Evolutionary conservation across 371 early-diverging fungal species (phyloP).

Genomic region (Parasitella parasitica): DNA sequence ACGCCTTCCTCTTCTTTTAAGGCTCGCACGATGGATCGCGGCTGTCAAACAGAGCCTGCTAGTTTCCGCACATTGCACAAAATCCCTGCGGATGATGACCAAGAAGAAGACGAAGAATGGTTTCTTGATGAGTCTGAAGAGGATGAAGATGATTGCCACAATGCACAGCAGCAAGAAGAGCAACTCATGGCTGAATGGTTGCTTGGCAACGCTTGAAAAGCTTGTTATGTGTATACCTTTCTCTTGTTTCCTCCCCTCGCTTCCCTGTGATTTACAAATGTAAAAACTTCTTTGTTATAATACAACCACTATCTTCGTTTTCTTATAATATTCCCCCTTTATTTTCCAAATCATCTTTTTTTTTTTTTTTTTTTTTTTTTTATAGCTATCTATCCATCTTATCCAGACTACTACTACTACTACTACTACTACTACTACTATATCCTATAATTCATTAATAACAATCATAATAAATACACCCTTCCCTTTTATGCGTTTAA

Average conservation of each 20-base stretch:
- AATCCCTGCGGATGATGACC: background rate
- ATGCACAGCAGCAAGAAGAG: slow-evolving; percentile 12
- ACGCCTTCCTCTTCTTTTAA: background rate
- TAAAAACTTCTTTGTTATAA: background rate
- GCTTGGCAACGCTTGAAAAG: slow-evolving; percentile 2
- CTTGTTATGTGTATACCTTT: no score
- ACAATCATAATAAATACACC: background rate
- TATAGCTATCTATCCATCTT: background rate
- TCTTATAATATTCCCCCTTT: background rate
- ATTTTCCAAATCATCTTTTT: background rate
- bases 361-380: background rate
- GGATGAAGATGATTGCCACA: slow-evolving; percentile 5
- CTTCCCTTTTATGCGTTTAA: slow-evolving; percentile 10
- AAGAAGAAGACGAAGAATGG: background rate
- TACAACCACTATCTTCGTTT: background rate
- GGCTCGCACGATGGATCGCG: background rate
- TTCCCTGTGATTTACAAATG: background rate
- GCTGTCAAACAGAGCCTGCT: slow-evolving; percentile 17
- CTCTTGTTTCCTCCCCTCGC: background rate
- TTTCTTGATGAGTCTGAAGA: background rate
- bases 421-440: background rate
- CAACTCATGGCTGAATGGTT: slow-evolving; percentile 13
- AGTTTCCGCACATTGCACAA: background rate
- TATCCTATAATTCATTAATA: background rate
- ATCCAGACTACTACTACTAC: background rate